Evolutionary conservation across 345 rosid genomes (phyloP).

Genomic region (Mallotus nudiflorus): DNA sequence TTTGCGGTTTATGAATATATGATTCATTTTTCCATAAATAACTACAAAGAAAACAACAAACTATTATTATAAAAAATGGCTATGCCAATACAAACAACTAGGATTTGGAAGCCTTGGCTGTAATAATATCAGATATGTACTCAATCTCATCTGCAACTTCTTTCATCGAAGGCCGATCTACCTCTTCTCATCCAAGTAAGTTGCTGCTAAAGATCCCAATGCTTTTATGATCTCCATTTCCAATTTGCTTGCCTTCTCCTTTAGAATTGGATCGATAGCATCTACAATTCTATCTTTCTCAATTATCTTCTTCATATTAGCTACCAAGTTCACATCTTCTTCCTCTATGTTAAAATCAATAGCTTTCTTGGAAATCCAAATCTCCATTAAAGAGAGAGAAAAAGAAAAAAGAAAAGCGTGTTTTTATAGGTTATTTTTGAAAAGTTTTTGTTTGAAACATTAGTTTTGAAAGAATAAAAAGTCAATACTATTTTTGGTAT

Average conservation of each 20-base stretch:
- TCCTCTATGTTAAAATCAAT: slow-evolving; percentile 53
- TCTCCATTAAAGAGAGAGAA: slow-evolving; percentile 50
- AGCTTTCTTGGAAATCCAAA: slow-evolving; percentile 48
- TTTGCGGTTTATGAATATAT: background rate
- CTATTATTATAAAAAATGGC: background rate
- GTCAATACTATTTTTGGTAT: too few relatives aligned
- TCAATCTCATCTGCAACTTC: slow-evolving; percentile 50
- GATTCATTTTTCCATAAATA: background rate
- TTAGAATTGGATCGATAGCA: slow-evolving; percentile 41
- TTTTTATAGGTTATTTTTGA: too few relatives aligned
- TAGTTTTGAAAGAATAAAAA: too few relatives aligned
- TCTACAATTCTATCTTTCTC: slow-evolving; percentile 45
- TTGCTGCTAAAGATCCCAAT: slow-evolving; percentile 42
- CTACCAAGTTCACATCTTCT: slow-evolving; percentile 57
- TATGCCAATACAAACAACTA: background rate
- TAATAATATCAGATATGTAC: slow-evolving; percentile 33
- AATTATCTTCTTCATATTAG: slow-evolving; percentile 40
- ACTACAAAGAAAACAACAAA: background rate
- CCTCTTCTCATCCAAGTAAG: slow-evolving; percentile 50
- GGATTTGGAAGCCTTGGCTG: slow-evolving; percentile 21
- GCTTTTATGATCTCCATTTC: slow-evolving; percentile 49
- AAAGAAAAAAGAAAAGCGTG: too few relatives aligned
- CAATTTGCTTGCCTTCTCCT: slow-evolving; percentile 27
- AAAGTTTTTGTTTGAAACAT: too few relatives aligned
- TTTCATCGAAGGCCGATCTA: slow-evolving; percentile 56